Evolutionary conservation across 139 green algal genomes (phyloP).

Genomic region (Closterium sp.): DNA sequence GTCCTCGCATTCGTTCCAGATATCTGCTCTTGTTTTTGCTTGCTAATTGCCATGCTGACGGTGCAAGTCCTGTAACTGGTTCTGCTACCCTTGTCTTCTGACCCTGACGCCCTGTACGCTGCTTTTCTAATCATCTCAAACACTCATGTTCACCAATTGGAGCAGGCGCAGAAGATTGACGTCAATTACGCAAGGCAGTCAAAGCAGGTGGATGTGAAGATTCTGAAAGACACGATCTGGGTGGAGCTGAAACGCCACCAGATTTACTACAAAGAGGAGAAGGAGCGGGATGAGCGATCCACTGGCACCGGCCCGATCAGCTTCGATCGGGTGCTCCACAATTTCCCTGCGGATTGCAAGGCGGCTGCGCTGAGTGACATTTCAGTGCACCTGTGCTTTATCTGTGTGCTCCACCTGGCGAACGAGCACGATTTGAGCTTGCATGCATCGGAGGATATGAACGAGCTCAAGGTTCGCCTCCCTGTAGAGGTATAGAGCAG

Average conservation of each 20-base stretch:
- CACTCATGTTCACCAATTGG: slow-evolving; percentile 5
- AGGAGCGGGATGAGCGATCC: not conserved
- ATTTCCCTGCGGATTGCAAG: slow-evolving; percentile 56
- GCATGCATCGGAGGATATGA: slow-evolving; percentile 17
- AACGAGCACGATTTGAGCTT: slow-evolving; percentile 86
- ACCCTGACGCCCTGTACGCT: too few species aligned
- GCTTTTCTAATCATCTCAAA: not conserved
- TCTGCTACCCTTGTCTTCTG: not conserved
- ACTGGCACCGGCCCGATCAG: not conserved
- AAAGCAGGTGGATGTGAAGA: slow-evolving; percentile 81
- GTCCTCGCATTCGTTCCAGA: not conserved
- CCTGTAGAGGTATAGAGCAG: not conserved
- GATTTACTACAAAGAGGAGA: not conserved
- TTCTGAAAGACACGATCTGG: slow-evolving; percentile 82
- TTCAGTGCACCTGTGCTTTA: slow-evolving; percentile 93
- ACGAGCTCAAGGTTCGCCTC: slow-evolving; percentile 15
- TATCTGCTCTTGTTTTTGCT: too few species aligned
- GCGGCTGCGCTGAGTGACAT: slow-evolving; percentile 67
- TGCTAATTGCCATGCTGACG: not conserved
- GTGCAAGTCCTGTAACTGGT: not conserved
- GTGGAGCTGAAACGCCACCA: not conserved
- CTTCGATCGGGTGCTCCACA: slow-evolving; percentile 62
- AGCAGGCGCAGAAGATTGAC: slow-evolving; percentile 64
- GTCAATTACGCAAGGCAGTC: slow-evolving; percentile 67
- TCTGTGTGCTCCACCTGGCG: slow-evolving; percentile 94